Percentiles rank a stretch among this genome's conserved stretches.
Conservation (phyloP, 1,284 basidiomycete species). For the Ceratobasidium sp. region DNA sequence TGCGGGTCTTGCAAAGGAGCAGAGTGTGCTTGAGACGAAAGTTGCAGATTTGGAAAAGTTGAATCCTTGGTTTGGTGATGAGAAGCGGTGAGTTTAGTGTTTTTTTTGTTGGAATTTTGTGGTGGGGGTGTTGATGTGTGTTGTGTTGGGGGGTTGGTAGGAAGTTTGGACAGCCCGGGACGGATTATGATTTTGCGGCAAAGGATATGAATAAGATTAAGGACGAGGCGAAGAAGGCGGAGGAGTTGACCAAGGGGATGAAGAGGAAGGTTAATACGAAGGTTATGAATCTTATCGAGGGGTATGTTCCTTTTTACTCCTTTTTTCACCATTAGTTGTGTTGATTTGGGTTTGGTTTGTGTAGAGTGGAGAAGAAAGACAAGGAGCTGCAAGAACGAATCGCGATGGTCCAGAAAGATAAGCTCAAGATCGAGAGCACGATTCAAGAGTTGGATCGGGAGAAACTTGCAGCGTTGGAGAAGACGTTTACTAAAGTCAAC, state of each 20-base stretch:
- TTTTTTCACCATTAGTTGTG: background rate
- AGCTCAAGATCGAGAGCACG: conserved; percentile 95
- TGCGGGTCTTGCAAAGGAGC: conserved; percentile 62
- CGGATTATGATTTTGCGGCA: conserved; percentile 86
- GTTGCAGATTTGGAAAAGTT: conserved; percentile 80
- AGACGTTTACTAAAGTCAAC: conserved; percentile 97
- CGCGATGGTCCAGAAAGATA: conserved; percentile 90
- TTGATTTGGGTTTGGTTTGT: background rate
- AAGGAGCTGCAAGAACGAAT: conserved; percentile 89
- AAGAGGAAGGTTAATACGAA: conserved; percentile 97
- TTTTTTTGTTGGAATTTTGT: background rate
- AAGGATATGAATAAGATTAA: conserved; percentile 76
- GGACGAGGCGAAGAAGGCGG: conserved; percentile 80
- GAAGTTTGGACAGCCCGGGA: conserved; percentile 84
- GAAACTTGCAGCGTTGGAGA: conserved; percentile 92
- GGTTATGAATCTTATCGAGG: conserved; percentile 96
- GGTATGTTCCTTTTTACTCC: conserved; percentile 63
- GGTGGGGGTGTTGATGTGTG: too few species aligned
- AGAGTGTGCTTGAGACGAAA: conserved; percentile 63
- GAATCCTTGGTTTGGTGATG: conserved; percentile 90
- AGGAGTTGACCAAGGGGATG: conserved; percentile 85
- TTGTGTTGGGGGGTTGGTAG: conserved; percentile 51
- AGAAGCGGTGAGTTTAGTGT: conserved; percentile 75
- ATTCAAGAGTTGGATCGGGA: conserved; percentile 94
- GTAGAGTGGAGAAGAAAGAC: conserved; percentile 96